Evolutionary conservation across 2,329 filamentous ascomycete genomes (phyloP).

Genomic region (Leptographium flavum): DNA sequence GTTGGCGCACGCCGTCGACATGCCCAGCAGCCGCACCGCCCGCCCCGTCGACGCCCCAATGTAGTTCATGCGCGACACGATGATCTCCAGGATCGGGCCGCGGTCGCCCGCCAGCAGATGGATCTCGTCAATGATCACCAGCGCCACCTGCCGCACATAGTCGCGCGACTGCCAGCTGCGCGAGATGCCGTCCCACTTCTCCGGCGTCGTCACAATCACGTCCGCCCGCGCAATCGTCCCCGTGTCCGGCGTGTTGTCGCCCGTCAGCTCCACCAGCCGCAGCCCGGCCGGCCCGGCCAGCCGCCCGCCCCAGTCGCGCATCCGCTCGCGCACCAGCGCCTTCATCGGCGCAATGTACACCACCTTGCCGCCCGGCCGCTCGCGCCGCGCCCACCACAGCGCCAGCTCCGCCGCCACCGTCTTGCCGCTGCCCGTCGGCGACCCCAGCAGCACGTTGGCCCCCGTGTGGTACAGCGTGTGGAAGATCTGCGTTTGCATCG

Average conservation of each 20-base stretch:
- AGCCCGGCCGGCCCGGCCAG: conserved; percentile 72
- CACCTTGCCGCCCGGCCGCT: conserved; percentile 88
- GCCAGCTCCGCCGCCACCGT: conserved; percentile 91
- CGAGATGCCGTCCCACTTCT: conserved; percentile 99
- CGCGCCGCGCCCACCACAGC: conserved; percentile 99
- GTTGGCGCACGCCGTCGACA: conserved; percentile 97
- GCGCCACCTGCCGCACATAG: conserved; percentile 85
- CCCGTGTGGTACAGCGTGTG: conserved; percentile 88
- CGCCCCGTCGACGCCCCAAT: conserved; percentile 89
- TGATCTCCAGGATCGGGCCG: conserved; percentile 95
- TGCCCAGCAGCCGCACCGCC: conserved; percentile 81
- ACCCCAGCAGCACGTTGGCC: conserved; percentile 85
- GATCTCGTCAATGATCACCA: conserved; percentile 98
- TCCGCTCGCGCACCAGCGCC: conserved; percentile 86
- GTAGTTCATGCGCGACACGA: conserved; percentile 91
- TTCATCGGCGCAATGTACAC: conserved; percentile 99
- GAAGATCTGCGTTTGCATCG: conserved; percentile 98
- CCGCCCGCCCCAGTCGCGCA: conserved; percentile 83
- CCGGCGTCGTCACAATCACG: conserved; percentile 97
- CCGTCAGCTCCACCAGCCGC: conserved; percentile 83
- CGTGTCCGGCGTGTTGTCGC: conserved; percentile 94
- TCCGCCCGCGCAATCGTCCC: conserved; percentile 90
- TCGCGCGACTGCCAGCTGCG: conserved; percentile 97
- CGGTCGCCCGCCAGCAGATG: conserved; percentile 93
- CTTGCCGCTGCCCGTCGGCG: conserved; percentile 93